Conservation (phyloP, 2,329 filamentous ascomycete genomes). For the Elsinoe perseae region DNA sequence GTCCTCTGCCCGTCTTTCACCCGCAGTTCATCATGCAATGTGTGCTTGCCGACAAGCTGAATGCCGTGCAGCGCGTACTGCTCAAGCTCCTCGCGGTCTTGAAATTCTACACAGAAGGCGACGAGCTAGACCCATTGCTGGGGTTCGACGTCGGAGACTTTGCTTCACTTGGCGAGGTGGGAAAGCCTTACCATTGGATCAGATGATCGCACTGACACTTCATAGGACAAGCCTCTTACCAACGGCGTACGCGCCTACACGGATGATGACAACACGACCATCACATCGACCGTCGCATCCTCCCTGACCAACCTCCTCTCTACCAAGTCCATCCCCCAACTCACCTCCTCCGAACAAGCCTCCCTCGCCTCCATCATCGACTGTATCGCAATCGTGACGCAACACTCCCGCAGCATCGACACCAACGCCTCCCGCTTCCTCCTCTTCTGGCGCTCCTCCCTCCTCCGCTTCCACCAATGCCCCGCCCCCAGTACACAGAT, state of each 20-base stretch:
- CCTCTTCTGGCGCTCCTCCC: slow-evolving; percentile 67
- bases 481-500: neutral
- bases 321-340: slow-evolving; percentile 56
- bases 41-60: slow-evolving; percentile 69
- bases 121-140: slow-evolving; percentile 70
- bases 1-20: slow-evolving; percentile 81
- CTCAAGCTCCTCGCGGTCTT: slow-evolving; percentile 64
- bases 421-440: slow-evolving; percentile 83
- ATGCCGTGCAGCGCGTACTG: slow-evolving; percentile 64
- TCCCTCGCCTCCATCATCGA: slow-evolving; percentile 38
- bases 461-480: slow-evolving; percentile 43
- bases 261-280: slow-evolving; percentile 52
- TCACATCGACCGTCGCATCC: slow-evolving; percentile 63
- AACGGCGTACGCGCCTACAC: slow-evolving; percentile 35
- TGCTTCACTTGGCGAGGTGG: slow-evolving; percentile 40
- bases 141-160: slow-evolving; percentile 49
- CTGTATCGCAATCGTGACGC: slow-evolving; percentile 75
- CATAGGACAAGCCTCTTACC: neutral
- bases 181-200: slow-evolving; percentile 16
- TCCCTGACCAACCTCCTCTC: slow-evolving; percentile 71
- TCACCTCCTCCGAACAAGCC: slow-evolving; percentile 17
- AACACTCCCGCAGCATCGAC: slow-evolving; percentile 80
- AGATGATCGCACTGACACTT: neutral
- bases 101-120: slow-evolving; percentile 76
- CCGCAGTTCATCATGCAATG: slow-evolving; percentile 85